These are phyloP conservation scores for Curvularia verruculosa DNA, from an alignment of 2,329 filamentous ascomycete species.

Conservation along the genomic window DNA sequence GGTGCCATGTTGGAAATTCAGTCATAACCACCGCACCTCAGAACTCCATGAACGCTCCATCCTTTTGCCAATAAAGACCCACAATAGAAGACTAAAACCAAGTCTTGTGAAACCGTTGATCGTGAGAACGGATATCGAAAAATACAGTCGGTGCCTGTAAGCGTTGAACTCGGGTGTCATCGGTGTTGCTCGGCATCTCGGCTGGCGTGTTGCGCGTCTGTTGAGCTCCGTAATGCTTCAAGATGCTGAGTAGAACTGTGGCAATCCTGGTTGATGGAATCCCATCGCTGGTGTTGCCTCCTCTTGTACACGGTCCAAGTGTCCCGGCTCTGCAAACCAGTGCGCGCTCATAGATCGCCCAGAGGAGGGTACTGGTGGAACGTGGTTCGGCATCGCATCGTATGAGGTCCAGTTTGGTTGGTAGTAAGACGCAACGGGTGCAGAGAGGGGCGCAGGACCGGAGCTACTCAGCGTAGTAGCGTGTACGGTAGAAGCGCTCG, in stretches of 20 bases:
- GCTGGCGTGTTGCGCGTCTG: neutral
- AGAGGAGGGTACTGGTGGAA: conserved; percentile 36
- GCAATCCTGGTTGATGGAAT: conserved; percentile 36
- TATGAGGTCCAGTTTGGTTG: conserved; percentile 43
- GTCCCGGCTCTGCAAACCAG: conserved; percentile 43
- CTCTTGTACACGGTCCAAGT: conserved; percentile 46
- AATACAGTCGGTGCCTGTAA: neutral
- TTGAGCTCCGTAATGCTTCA: conserved; percentile 13
- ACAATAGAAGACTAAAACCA: neutral
- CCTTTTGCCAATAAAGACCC: conserved; percentile 4
- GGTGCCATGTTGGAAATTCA: conserved; percentile 5
- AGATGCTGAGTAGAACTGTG: conserved; percentile 40
- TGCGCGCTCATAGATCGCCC: conserved; percentile 45
- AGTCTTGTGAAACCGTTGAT: neutral
- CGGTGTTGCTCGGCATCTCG: neutral
- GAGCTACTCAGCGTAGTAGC: conserved; percentile 35
- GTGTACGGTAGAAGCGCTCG: conserved; percentile 33
- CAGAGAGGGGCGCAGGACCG: conserved; percentile 42
- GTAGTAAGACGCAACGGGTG: conserved; percentile 42
- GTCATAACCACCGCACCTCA: conserved; percentile 2
- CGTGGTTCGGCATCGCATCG: conserved; percentile 30
- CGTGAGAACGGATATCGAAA: neutral
- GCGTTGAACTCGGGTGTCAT: neutral
- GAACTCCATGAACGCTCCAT: conserved; percentile 7
- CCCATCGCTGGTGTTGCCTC: conserved; percentile 40